These are phyloP conservation scores for Rostrohypoxylon terebratum DNA, from an alignment of 495 filamentous ascomycete genomes.

Conservation along the genomic window DNA sequence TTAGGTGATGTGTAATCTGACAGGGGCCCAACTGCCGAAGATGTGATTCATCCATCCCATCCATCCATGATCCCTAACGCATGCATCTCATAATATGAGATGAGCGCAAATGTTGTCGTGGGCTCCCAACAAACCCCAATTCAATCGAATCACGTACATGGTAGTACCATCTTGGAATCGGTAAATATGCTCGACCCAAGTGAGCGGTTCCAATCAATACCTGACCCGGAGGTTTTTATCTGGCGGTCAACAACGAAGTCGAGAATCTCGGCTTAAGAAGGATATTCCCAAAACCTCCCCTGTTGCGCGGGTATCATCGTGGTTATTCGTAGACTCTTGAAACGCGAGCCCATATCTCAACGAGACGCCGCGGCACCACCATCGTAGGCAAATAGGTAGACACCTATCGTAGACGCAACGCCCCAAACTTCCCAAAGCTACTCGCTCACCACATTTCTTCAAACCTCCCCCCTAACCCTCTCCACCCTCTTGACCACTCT, in stretches of 20 bases:
- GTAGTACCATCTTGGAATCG: background rate
- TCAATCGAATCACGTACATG: no score
- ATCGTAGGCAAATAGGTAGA: background rate
- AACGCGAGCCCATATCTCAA: background rate
- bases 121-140: background rate
- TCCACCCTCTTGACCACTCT: slow-evolving; percentile 70
- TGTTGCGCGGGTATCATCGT: background rate
- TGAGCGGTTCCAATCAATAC: background rate
- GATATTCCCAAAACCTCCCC: background rate
- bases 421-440: background rate
- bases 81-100: background rate
- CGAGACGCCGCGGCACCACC: background rate
- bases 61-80: background rate
- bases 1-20: background rate
- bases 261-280: background rate
- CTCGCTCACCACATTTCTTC: background rate
- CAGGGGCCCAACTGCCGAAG: background rate
- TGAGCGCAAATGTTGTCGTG: background rate
- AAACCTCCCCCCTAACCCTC: slow-evolving; percentile 50
- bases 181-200: background rate
- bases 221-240: background rate
- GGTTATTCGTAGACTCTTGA: background rate
- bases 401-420: background rate
- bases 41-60: background rate
- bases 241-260: background rate